These are phyloP conservation scores for Amanita phalloides DNA, from an alignment of 768 basidiomycete genomes.

Conservation along the genomic window DNA sequence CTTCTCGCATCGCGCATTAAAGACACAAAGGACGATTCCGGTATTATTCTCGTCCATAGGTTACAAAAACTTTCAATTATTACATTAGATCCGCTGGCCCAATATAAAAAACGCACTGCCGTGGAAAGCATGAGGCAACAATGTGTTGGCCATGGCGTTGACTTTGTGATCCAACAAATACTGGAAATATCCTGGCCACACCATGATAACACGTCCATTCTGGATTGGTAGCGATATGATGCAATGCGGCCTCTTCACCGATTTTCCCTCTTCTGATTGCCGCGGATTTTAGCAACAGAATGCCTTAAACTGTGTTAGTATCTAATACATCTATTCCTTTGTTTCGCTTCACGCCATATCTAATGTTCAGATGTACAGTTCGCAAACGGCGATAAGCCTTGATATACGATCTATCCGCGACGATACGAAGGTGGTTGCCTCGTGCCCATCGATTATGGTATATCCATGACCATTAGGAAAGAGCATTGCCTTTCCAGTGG, in stretches of 20 bases:
- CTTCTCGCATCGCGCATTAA: background rate
- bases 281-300: background rate
- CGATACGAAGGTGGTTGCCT: background rate
- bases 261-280: background rate
- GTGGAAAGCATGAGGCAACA: background rate
- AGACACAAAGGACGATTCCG: background rate
- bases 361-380: background rate
- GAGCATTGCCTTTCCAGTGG: background rate
- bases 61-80: background rate
- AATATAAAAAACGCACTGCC: background rate
- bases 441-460: background rate
- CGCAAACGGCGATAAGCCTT: background rate
- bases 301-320: background rate
- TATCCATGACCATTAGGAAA: background rate
- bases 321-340: background rate
- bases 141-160: background rate
- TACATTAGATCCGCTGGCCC: background rate
- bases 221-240: constrained; percentile 1
- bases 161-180: background rate
- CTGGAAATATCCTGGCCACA: background rate
- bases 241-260: background rate
- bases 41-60: background rate
- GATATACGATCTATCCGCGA: background rate
- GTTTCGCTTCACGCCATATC: background rate
- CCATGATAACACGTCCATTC: constrained; percentile 1